Evolutionary conservation across 352 stramenopile species (phyloP), one percentile per base, ranked within the genome.

Genomic region (Phytophthora pistaciae): DNA sequence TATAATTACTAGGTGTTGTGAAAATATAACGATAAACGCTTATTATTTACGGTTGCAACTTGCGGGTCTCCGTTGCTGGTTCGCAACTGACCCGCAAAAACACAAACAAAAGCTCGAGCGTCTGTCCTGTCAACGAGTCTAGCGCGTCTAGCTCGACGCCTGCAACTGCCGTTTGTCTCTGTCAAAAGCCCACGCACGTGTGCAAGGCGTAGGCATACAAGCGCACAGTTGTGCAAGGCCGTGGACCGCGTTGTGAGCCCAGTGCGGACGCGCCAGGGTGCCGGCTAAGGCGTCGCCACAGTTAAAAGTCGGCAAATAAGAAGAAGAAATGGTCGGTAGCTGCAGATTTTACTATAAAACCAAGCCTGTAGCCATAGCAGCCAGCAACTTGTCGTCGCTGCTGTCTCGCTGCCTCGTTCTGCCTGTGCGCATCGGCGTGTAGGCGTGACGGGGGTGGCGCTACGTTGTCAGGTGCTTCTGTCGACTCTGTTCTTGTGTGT

Each of bases 261-360:
- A 58, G 23, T 55, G 33, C 53, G 20, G 29, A 3, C 25, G 23
- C n/a, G 13, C 11, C 3, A 64, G 56, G 65, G 48, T 33, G 56
- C 36, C 36, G 9, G 18, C 46, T 21, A 44, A 44, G 29, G 11
- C 25, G 20, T 38, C 49, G 55, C 23, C 29, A 66, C 64, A 50
- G 38, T 60, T 64, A 64, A 57, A 56, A 16, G 33, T n/a, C 13
- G 56, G 57, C 40, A 29, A 48, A 48, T 65, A 20, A 48, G 21
- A 62, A 56, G 23, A 20, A 57, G 62, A 64, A 69, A 69, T 76
- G 64, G 69, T 72, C 58, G n/a, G 69, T 72, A 69, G 64, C 52
- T 36, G 52, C 27, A 68, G 7, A 44, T 46, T 53, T 46, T n/a
- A 29, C 36, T 40, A 44, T 50, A 46, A 63, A 66, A 67, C 29